Percentiles rank a stretch among this genome's conserved stretches.
These are phyloP conservation scores for Trichoderma endophyticum DNA, from an alignment of 2,329 filamentous ascomycete genomes.

Conservation along the genomic window DNA sequence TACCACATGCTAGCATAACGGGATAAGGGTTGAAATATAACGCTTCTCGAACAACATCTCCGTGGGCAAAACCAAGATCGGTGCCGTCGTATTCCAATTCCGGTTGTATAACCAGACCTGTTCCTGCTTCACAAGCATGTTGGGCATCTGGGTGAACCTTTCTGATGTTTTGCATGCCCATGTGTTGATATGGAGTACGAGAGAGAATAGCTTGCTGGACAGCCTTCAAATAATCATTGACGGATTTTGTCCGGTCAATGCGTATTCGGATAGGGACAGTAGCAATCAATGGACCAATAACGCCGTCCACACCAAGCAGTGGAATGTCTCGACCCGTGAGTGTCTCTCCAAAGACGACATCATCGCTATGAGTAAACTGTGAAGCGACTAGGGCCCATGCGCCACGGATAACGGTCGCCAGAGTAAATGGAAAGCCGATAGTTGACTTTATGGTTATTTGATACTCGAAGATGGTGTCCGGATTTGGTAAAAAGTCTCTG, in stretches of 20 bases:
- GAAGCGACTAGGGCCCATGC: conserved; percentile 27
- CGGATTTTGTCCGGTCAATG: background rate
- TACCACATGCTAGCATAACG: background rate
- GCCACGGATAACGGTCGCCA: conserved; percentile 23
- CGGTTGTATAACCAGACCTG: conserved; percentile 15
- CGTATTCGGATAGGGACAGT: conserved; percentile 28
- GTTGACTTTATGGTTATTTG: background rate
- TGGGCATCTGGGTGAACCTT: conserved; percentile 15
- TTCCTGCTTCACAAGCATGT: conserved; percentile 18
- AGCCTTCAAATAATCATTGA: conserved; percentile 21
- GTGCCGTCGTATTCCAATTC: background rate
- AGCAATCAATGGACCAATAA: conserved; percentile 30
- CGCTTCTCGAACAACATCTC: background rate
- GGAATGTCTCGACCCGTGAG: conserved; percentile 29
- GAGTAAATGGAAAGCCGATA: background rate
- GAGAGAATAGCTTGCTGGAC: conserved; percentile 27
- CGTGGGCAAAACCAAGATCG: background rate
- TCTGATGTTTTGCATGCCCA: conserved; percentile 24
- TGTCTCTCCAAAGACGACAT: conserved; percentile 28
- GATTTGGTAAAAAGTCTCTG: background rate
- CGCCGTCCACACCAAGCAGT: conserved; percentile 26
- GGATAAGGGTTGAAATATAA: conserved; percentile 5
- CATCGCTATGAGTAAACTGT: conserved; percentile 20
- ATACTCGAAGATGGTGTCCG: background rate
- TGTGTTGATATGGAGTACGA: conserved; percentile 21